These are phyloP conservation scores for Polysphondylium violaceum DNA, from an alignment of 78 protist genomes.

Conservation along the genomic window DNA sequence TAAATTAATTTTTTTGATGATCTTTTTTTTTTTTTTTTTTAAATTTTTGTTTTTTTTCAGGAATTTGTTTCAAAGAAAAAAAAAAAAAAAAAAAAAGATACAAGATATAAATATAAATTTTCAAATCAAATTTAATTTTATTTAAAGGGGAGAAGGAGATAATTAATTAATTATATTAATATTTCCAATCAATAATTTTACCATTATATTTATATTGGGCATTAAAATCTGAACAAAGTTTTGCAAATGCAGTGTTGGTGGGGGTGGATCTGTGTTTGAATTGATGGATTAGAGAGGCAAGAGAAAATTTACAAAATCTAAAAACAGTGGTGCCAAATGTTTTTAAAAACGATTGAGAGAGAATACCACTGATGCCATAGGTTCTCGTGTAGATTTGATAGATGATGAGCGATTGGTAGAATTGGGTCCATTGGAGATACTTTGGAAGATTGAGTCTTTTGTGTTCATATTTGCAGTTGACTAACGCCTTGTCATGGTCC, in stretches of 20 bases:
- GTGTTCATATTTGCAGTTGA: slow-evolving; percentile 5
- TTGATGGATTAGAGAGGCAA: background rate
- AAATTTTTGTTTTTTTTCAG: too few species aligned
- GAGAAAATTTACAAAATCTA: slow-evolving; percentile 7
- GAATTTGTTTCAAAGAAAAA: too few species aligned
- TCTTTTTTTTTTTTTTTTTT: too few species aligned
- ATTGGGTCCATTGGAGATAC: slow-evolving; percentile 21
- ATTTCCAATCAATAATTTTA: slow-evolving; percentile 13
- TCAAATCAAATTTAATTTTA: too few species aligned
- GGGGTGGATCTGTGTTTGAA: background rate
- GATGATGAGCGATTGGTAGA: slow-evolving; percentile 22
- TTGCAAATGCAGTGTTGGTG: background rate
- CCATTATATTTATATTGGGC: background rate
- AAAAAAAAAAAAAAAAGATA: too few species aligned
- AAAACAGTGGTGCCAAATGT: background rate
- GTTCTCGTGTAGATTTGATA: background rate
- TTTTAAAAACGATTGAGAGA: background rate
- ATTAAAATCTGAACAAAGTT: background rate
- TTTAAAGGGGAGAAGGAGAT: too few species aligned
- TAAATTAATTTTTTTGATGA: too few species aligned
- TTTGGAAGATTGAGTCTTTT: slow-evolving; percentile 57
- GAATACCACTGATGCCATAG: background rate
- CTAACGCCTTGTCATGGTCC: slow-evolving; percentile 39
- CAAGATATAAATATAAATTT: too few species aligned
- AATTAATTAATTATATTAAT: too few species aligned